These are phyloP conservation scores for Calonectria naviculata DNA, from an alignment of 2,329 filamentous ascomycete genomes.

Conservation along the genomic window DNA sequence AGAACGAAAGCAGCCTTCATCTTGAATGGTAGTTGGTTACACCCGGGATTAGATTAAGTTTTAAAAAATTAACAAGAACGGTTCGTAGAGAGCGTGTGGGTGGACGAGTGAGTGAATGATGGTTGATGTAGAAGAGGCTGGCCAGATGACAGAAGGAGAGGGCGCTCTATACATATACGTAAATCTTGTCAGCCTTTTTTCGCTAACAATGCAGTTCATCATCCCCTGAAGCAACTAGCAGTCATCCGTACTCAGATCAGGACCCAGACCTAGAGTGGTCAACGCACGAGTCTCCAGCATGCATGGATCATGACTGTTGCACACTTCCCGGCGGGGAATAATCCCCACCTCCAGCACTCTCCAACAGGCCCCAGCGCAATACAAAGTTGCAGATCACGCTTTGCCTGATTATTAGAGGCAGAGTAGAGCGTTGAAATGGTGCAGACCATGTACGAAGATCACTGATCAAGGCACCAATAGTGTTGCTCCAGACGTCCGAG, in stretches of 20 bases:
- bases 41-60: neutral
- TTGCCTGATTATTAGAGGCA: neutral
- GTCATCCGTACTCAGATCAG: neutral
- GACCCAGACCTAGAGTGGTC: neutral
- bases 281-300: neutral
- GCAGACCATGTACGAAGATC: neutral
- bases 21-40: slow-evolving; percentile 31
- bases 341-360: neutral
- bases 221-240: neutral
- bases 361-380: neutral
- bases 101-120: neutral
- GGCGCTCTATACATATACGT: neutral
- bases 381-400: neutral
- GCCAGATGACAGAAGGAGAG: neutral
- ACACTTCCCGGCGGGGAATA: neutral
- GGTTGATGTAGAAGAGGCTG: neutral
- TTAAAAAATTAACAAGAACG: neutral
- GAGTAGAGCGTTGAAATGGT: neutral
- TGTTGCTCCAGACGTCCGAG: neutral
- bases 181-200: neutral
- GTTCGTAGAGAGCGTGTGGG: neutral
- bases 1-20: slow-evolving; percentile 54
- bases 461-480: neutral
- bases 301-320: neutral
- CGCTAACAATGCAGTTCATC: neutral